A percentile compares a stretch with the other conserved stretches of the same genome.
phyloP scores from a whole-genome alignment of 2,329 filamentous ascomycete species.

The Xylariomycetidae sp. region DNA sequence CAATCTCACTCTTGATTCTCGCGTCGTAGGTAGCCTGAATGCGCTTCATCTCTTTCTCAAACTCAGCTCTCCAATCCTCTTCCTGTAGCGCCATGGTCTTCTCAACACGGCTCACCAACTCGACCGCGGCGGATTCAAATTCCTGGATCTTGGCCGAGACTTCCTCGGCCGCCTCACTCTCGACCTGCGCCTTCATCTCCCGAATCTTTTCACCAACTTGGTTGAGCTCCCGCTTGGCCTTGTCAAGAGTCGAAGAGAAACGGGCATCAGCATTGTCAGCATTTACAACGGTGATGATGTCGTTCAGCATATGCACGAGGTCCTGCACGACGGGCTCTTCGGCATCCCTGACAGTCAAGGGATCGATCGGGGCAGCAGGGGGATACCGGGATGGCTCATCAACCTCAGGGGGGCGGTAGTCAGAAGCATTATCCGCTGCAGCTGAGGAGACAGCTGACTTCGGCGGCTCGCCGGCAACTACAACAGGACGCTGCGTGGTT shows the following conservation, averaged over 20 bases:
- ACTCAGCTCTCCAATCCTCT: constrained; percentile 77
- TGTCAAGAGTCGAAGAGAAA: constrained; percentile 71
- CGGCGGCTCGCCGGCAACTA: constrained; percentile 24
- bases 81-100: constrained; percentile 76
- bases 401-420: constrained; percentile 54
- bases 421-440: constrained; percentile 3
- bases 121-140: constrained; percentile 80
- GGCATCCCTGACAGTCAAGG: constrained; percentile 67
- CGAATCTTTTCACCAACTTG: constrained; percentile 75
- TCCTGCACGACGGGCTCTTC: constrained; percentile 87
- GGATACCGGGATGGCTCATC: constrained; percentile 60
- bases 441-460: constrained; percentile 20
- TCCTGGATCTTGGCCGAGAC: constrained; percentile 66
- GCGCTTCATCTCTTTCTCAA: constrained; percentile 76
- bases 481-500: constrained; percentile 23
- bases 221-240: constrained; percentile 77
- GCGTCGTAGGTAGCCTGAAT: constrained; percentile 73
- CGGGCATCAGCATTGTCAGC: constrained; percentile 72
- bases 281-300: constrained; percentile 90
- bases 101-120: constrained; percentile 85
- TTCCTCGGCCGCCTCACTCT: constrained; percentile 67
- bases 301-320: constrained; percentile 90
- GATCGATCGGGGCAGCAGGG: constrained; percentile 66
- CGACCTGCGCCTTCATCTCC: constrained; percentile 61
- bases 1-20: constrained; percentile 71